Base-by-base conservation (phyloP, 331 rosid genomes). In the Phaseolus coccineus region DNA sequence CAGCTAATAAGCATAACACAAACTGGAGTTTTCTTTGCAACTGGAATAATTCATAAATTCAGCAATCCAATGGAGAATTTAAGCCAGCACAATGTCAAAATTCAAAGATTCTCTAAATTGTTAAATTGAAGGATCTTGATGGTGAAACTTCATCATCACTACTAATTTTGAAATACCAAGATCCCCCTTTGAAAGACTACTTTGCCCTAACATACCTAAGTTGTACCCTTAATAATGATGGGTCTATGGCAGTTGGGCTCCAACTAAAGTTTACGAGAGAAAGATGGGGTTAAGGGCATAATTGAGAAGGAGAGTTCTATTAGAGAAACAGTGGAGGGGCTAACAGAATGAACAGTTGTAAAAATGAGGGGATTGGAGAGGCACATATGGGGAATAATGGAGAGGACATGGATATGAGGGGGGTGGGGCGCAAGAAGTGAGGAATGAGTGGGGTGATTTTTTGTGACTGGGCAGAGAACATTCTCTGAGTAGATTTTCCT, bases 1-100 rank as follows among this genome's bases (percentile, higher is more conserved):
- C 37, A 28, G 51, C 35, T 71, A 71, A 71, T 64, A 73, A 30
- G 35, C 48, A 62, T 28, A 75, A 61, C 47, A 71, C 28, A 31
- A 46, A 57, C 37, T 24, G 10, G 15, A 33, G 22, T 44, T 10
- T 47, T 14, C 51, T 50, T 66, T 58, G 58, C 67, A 65, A 25
- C n/a, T 16, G 30, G 8, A 24, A 51, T 8, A 25, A 39, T 77
- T 57, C 19, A 19, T 44, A 42, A 68, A 69, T 44, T 19, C 11
- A 10, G 10, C 30, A 13, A 15, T 44, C 14, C 13, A 19, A n/a
- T 55, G 7, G 50, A 56, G 8, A 48, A 48, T 51, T 64, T 33
- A 51, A 52, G 51, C 40, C 10, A 35, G 27, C 25, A 48, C 42
- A 14, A 40, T 13, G 12, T 63, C 63, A 64, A 61, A 64, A 64